Evolutionary conservation across 2,329 filamentous ascomycete species (phyloP).

Genomic region (Myrmaecium sp.): DNA sequence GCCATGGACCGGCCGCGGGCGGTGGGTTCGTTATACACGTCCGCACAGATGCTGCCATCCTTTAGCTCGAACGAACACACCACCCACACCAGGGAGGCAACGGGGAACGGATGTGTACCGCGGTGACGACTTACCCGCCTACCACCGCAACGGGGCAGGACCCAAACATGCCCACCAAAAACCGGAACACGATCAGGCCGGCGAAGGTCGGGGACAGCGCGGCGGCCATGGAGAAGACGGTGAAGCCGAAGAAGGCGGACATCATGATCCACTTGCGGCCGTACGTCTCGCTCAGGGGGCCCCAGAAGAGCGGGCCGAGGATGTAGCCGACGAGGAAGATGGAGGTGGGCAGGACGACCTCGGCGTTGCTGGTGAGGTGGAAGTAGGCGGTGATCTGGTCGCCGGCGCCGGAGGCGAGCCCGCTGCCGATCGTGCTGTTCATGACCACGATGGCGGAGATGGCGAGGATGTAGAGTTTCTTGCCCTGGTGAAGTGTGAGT

Average conservation of each 20-base stretch:
- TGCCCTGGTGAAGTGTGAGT: constrained; percentile 22
- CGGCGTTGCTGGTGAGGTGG: constrained; percentile 28
- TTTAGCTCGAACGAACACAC: too few species aligned
- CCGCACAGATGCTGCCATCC: constrained; percentile 39
- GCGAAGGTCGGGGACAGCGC: constrained; percentile 27
- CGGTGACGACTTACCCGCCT: constrained; percentile 23
- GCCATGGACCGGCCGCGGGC: constrained; percentile 44
- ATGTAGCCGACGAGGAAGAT: constrained; percentile 34
- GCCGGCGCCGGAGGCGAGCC: constrained; percentile 47
- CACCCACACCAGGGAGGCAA: not conserved
- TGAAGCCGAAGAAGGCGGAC: constrained; percentile 30
- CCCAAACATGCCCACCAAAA: constrained; percentile 26
- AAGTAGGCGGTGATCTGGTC: constrained; percentile 42
- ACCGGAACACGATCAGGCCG: constrained; percentile 26
- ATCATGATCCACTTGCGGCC: constrained; percentile 32
- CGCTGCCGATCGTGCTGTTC: constrained; percentile 51
- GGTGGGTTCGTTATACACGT: constrained; percentile 42
- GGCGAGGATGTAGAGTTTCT: constrained; percentile 39
- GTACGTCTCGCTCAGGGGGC: constrained; percentile 27
- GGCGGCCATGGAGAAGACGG: constrained; percentile 28
- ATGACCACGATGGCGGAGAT: constrained; percentile 43
- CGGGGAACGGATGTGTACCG: too few species aligned
- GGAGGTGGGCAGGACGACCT: constrained; percentile 30
- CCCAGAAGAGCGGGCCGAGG: constrained; percentile 26
- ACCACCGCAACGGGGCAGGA: constrained; percentile 41